phyloP scores from a whole-genome alignment of 2,329 filamentous ascomycete species.

The Madurella mycetomatis region DNA sequence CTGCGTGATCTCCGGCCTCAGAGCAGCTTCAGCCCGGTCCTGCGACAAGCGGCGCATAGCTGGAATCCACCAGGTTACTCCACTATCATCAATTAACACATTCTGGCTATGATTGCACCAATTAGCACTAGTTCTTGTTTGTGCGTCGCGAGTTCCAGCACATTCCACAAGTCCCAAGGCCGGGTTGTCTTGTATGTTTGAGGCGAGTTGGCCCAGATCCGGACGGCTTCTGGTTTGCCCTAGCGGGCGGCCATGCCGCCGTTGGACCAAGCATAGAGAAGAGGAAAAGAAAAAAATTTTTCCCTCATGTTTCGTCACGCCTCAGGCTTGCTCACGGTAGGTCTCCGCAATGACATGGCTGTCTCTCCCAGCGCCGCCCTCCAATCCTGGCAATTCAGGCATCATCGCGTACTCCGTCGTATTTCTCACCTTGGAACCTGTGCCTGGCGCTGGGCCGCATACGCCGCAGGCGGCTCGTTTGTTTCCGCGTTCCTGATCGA shows the following conservation, averaged over 20 bases:
- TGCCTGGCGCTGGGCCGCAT: conserved; percentile 14
- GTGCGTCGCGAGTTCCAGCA: not conserved
- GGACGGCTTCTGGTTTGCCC: not conserved
- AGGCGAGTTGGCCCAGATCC: not conserved
- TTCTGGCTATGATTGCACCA: not conserved
- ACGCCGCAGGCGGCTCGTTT: conserved; percentile 9
- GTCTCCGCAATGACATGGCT: not conserved
- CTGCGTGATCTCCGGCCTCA: conserved; percentile 13
- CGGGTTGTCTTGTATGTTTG: not conserved
- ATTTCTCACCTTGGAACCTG: not conserved
- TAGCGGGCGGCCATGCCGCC: conserved; percentile 8
- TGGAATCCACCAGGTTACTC: not conserved
- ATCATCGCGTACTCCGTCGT: not conserved
- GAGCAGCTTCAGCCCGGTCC: conserved; percentile 17
- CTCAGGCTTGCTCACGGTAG: not conserved
- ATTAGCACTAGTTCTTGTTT: not conserved
- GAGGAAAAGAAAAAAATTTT: conserved; percentile 6
- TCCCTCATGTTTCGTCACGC: not conserved
- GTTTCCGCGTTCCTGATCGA: conserved; percentile 17
- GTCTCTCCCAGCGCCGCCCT: not conserved
- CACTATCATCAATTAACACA: conserved; percentile 4
- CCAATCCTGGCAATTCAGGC: conserved; percentile 2
- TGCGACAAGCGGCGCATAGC: not conserved
- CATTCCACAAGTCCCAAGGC: not conserved
- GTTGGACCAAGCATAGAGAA: not conserved